phyloP scores from a whole-genome alignment of 2,329 filamentous ascomycete genomes.

The Bertia moriformis region DNA sequence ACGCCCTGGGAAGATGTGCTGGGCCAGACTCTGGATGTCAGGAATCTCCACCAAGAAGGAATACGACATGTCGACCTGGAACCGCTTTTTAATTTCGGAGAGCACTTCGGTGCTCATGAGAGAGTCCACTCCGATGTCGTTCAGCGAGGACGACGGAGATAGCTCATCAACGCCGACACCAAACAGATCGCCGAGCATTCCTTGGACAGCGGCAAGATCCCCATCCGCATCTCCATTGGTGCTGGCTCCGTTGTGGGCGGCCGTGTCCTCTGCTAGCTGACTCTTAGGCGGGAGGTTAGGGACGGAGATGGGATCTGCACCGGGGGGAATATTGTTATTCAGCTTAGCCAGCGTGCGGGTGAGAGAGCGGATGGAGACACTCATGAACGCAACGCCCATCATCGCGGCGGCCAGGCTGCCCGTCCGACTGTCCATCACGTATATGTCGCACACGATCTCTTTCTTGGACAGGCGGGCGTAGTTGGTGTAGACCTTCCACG shows the following conservation, averaged over 20 bases:
- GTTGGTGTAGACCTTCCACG: not conserved
- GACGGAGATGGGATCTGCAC: not conserved
- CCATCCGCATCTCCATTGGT: too few relatives aligned
- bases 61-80: slow-evolving; percentile 7
- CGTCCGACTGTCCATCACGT: not conserved
- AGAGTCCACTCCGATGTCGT: slow-evolving; percentile 17
- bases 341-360: not conserved
- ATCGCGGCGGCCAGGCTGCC: not conserved
- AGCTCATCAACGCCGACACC: slow-evolving; percentile 6
- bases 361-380: not conserved
- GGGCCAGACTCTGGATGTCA: not conserved
- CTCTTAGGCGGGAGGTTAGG: not conserved
- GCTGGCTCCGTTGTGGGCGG: not conserved
- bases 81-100: slow-evolving; percentile 8
- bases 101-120: slow-evolving; percentile 14
- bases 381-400: not conserved
- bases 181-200: slow-evolving; percentile 2
- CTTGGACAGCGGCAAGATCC: slow-evolving; percentile 3
- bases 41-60: not conserved
- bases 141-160: slow-evolving; percentile 6
- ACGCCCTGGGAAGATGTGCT: too few relatives aligned
- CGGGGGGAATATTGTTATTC: not conserved
- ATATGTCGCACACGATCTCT: not conserved
- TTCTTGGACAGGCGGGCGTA: not conserved
- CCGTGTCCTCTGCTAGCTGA: too few relatives aligned